These are phyloP conservation scores for Phaffomyces opuntiae DNA, from an alignment of 805 yeast species.

Conservation along the genomic window DNA sequence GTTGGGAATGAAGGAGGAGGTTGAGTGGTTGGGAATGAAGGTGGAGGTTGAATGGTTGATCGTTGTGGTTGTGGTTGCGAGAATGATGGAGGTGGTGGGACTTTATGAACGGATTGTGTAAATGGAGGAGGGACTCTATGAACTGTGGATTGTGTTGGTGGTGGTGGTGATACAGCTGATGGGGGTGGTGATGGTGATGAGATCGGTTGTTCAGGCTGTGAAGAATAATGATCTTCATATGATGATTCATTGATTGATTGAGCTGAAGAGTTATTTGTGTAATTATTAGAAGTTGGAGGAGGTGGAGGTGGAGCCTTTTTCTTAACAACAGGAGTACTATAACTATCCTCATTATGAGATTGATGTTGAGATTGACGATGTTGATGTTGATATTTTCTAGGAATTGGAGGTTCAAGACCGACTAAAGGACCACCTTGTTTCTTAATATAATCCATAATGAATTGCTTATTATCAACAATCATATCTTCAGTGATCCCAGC, in stretches of 20 bases:
- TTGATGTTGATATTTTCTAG: constrained; percentile 44
- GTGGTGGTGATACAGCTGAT: constrained; percentile 1
- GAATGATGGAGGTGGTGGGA: constrained; percentile 1
- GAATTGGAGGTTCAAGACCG: constrained; percentile 81
- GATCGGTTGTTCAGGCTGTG: background rate
- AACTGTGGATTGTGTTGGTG: constrained; percentile 7
- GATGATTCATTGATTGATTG: constrained; percentile 1
- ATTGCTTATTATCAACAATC: constrained; percentile 81
- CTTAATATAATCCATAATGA: constrained; percentile 70
- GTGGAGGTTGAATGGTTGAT: constrained; percentile 23
- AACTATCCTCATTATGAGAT: background rate
- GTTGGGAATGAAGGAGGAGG: constrained; percentile 21
- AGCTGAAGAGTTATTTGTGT: constrained; percentile 27
- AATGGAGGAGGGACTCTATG: constrained; percentile 24
- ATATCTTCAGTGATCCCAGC: constrained; percentile 82
- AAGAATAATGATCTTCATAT: constrained; percentile 10
- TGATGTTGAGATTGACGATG: background rate
- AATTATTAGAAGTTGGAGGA: constrained; percentile 18
- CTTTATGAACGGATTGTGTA: constrained; percentile 1
- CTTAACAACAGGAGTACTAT: constrained; percentile 20
- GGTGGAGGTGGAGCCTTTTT: constrained; percentile 41
- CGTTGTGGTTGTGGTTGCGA: constrained; percentile 12
- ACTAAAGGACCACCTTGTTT: constrained; percentile 74
- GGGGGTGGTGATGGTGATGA: constrained; percentile 2
- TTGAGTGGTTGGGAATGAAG: constrained; percentile 15